phyloP scores from a whole-genome alignment of 305 asterid species.

The Solanum hybrid region DNA sequence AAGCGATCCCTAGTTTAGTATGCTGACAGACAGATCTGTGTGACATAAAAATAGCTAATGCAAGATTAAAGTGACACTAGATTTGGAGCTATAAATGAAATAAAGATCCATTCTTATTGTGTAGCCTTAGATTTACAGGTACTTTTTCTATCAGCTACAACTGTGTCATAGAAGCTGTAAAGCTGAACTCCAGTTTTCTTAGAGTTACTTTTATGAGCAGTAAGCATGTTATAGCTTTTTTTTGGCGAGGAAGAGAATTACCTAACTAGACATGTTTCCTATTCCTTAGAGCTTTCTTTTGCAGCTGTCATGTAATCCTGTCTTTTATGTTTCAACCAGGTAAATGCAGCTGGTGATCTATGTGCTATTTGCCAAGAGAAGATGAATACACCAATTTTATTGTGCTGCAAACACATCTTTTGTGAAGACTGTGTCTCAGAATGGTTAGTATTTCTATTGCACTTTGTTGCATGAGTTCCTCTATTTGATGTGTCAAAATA shows the following conservation, averaged over 20 bases:
- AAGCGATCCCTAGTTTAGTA: not conserved
- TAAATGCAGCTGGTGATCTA: constrained; percentile 30
- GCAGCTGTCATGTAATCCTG: not conserved
- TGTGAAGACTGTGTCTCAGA: constrained; percentile 44
- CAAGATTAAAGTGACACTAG: not conserved
- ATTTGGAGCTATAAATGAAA: not conserved
- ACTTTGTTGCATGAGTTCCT: not conserved
- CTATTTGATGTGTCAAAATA: not conserved
- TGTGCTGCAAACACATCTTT: constrained; percentile 35
- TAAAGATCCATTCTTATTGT: not conserved
- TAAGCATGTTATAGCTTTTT: not conserved
- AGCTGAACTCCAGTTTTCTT: not conserved
- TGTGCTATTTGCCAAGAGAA: constrained; percentile 46
- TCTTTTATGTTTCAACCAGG: constrained; percentile 11
- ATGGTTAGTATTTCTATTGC: constrained; percentile 18
- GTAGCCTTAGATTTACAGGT: not conserved
- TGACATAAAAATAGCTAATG: not conserved
- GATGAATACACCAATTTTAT: constrained; percentile 30
- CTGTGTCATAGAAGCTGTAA: not conserved
- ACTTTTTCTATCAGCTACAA: not conserved
- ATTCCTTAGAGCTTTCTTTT: not conserved
- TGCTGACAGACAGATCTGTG: not conserved
- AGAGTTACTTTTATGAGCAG: not conserved
- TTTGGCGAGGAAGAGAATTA: not conserved
- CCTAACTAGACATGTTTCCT: not conserved